Conservation (phyloP, 2,329 filamentous ascomycete species). For the Ambrosiella xylebori region DNA sequence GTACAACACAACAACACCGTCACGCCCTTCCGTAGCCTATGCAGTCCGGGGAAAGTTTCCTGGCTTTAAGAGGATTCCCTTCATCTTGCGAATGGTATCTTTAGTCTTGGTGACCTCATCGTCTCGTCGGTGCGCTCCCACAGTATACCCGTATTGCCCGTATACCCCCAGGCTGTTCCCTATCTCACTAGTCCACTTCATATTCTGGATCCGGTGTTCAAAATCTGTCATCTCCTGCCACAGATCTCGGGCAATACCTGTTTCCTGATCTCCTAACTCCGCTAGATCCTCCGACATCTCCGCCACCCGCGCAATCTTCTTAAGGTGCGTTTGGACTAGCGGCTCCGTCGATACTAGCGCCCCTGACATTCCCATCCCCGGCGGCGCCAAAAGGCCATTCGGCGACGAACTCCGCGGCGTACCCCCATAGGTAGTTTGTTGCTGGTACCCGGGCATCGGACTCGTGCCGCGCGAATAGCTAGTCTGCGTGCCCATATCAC, state of each 20-base stretch:
- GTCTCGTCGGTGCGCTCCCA: conserved; percentile 19
- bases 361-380: not conserved
- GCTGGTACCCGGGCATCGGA: not conserved
- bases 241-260: conserved; percentile 7
- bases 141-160: conserved; percentile 5
- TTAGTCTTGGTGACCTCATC: conserved; percentile 60
- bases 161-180: conserved; percentile 4
- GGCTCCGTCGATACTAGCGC: conserved; percentile 15
- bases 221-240: conserved; percentile 12
- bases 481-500: conserved; percentile 63
- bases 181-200: not conserved
- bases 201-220: conserved; percentile 6
- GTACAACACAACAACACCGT: too few relatives aligned
- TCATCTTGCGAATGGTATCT: conserved; percentile 60
- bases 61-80: conserved; percentile 59
- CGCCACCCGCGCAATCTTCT: conserved; percentile 21
- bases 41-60: conserved; percentile 43
- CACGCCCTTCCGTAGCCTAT: not conserved
- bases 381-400: not conserved
- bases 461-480: not conserved
- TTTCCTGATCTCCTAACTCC: conserved; percentile 24
- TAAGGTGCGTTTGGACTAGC: conserved; percentile 23
- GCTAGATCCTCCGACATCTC: conserved; percentile 27
- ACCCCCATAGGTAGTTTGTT: not conserved
- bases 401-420: too few relatives aligned